phyloP scores from a whole-genome alignment of 164 flowering plant genomes.

The Umbellularia californica region DNA sequence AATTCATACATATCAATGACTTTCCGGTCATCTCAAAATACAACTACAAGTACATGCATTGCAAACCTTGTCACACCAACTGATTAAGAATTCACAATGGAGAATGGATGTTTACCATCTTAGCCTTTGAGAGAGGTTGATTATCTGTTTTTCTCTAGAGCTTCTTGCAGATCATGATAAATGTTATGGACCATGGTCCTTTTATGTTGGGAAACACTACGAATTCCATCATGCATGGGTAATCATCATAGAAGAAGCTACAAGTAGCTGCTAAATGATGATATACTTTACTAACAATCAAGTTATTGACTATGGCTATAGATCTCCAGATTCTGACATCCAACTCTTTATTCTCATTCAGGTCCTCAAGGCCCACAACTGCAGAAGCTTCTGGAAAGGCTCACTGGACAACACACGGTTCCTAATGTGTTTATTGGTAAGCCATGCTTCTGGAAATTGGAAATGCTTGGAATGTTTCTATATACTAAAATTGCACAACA shows the following conservation, averaged over 20 bases:
- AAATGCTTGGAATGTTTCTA: not conserved
- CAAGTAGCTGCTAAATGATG: not conserved
- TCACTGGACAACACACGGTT: conserved; percentile 95
- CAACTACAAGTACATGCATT: too few relatives aligned
- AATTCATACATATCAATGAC: too few relatives aligned
- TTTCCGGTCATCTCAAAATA: too few relatives aligned
- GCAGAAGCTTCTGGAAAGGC: conserved; percentile 81
- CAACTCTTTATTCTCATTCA: conserved; percentile 21
- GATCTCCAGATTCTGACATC: not conserved
- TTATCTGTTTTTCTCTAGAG: too few relatives aligned
- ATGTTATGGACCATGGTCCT: not conserved
- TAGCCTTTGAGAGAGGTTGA: too few relatives aligned
- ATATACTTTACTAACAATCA: not conserved
- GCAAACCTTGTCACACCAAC: too few relatives aligned
- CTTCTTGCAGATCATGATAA: too few relatives aligned
- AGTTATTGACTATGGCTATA: not conserved
- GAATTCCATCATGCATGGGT: not conserved
- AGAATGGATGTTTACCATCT: too few relatives aligned
- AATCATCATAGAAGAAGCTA: too few relatives aligned
- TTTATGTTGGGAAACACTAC: not conserved
- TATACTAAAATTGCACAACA: not conserved
- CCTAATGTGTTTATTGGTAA: conserved; percentile 95
- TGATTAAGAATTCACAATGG: too few relatives aligned
- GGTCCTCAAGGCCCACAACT: conserved; percentile 94
- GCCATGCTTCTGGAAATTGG: conserved; percentile 10